Percentiles rank a stretch among this genome's conserved stretches.
Evolutionary conservation across 768 basidiomycete species (phyloP).

Genomic region (Pholiota microspora): DNA sequence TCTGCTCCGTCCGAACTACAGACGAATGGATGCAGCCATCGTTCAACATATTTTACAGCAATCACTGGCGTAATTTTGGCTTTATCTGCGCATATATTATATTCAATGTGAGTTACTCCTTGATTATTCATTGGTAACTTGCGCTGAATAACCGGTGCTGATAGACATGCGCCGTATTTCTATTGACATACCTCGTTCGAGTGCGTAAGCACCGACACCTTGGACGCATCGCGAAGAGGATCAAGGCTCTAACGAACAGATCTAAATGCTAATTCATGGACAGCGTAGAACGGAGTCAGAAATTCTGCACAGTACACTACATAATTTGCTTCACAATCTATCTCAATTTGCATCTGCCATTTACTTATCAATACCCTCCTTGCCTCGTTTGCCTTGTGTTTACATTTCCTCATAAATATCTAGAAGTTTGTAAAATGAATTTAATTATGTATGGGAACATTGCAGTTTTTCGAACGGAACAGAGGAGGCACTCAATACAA

Average conservation of each 20-base stretch:
- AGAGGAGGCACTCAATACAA: slow-evolving; percentile 23
- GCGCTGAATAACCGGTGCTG: not conserved
- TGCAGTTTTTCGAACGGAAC: slow-evolving; percentile 12
- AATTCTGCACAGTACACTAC: no score
- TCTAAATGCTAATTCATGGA: slow-evolving; percentile 13
- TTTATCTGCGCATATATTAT: slow-evolving; percentile 46
- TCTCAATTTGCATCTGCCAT: no score
- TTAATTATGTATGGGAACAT: slow-evolving; percentile 11
- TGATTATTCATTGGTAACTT: not conserved
- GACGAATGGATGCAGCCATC: slow-evolving; percentile 49
- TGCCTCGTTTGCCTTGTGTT: no score
- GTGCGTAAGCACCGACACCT: slow-evolving; percentile 29
- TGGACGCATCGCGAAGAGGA: slow-evolving; percentile 8
- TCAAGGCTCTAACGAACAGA: slow-evolving; percentile 4
- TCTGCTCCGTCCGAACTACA: slow-evolving; percentile 52
- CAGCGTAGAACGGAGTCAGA: no score
- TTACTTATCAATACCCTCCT: not conserved
- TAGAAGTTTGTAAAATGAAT: slow-evolving; percentile 8
- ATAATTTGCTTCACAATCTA: no score
- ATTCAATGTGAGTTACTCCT: slow-evolving; percentile 38
- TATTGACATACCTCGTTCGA: slow-evolving; percentile 58
- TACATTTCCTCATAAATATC: not conserved
- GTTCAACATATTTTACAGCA: slow-evolving; percentile 62
- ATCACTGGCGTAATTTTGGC: slow-evolving; percentile 52
- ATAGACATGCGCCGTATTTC: slow-evolving; percentile 44